Conservation (phyloP, 257 asterid species). For the Dorcoceras hygrometricum region DNA sequence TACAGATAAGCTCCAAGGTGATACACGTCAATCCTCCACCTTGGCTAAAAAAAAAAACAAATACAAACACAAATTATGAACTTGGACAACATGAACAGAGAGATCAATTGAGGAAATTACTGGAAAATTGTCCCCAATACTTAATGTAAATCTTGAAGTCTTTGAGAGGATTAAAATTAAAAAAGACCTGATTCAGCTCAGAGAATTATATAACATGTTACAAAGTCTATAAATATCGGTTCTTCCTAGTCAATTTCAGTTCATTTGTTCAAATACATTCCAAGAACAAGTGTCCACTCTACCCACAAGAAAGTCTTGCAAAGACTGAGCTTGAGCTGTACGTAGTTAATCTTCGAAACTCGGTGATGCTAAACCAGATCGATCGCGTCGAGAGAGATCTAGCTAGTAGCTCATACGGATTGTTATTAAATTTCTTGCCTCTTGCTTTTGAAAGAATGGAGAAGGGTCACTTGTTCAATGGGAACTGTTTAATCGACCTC, state of each 20-base stretch:
- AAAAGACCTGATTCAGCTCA: not conserved
- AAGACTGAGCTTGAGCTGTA: not conserved
- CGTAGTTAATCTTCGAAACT: not conserved
- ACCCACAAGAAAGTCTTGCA: not conserved
- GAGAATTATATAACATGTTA: no score
- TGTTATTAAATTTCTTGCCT: no score
- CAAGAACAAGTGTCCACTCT: no score
- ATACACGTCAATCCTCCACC: not conserved
- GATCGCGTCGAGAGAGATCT: not conserved
- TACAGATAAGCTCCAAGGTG: not conserved
- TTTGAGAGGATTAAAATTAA: no score
- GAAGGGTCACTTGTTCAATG: not conserved
- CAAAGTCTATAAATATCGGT: not conserved
- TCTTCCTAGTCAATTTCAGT: not conserved
- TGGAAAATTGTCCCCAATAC: no score
- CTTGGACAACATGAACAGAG: not conserved
- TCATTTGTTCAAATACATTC: not conserved
- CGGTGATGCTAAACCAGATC: not conserved
- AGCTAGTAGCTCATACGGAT: no score
- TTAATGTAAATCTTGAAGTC: no score
- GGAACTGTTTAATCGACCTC: constrained; percentile 28
- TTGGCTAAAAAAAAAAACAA: not conserved
- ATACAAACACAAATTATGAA: not conserved
- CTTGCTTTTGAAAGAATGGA: not conserved
- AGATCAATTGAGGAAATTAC: not conserved